Conservation (phyloP, 352 stramenopile species). For the Phytophthora ohioensis region DNA sequence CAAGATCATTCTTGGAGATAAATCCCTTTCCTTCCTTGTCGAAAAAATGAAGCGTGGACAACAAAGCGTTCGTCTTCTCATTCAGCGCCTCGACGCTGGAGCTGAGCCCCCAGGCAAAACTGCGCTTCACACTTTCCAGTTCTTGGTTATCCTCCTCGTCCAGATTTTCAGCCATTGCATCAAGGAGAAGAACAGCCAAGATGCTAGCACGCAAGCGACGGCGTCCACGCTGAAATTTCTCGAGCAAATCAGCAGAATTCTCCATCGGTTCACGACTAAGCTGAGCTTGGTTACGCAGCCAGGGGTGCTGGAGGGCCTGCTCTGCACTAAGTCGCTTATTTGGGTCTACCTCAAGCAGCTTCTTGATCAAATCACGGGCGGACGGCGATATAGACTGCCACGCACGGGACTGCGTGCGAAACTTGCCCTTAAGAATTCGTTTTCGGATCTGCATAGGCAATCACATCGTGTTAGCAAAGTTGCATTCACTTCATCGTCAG, state of each 20-base stretch:
- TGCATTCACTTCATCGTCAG: background rate
- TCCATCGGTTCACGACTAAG: conserved; percentile 65
- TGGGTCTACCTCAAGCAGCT: conserved; percentile 72
- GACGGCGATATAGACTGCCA: conserved; percentile 77
- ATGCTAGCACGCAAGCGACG: conserved; percentile 83
- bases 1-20: conserved; percentile 82
- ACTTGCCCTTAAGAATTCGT: conserved; percentile 83
- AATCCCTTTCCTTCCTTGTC: conserved; percentile 85
- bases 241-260: conserved; percentile 76
- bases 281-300: conserved; percentile 64
- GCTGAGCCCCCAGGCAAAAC: conserved; percentile 76
- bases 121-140: conserved; percentile 49
- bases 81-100: conserved; percentile 71
- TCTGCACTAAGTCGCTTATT: conserved; percentile 71
- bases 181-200: conserved; percentile 74
- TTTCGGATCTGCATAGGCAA: conserved; percentile 66
- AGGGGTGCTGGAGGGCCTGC: conserved; percentile 76
- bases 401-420: conserved; percentile 71
- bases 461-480: background rate
- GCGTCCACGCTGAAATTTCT: conserved; percentile 83
- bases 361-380: conserved; percentile 76
- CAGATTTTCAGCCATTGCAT: conserved; percentile 57
- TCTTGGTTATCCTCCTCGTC: conserved; percentile 49
- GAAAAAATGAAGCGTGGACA: conserved; percentile 80
- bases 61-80: conserved; percentile 72